Conservation (phyloP, 768 basidiomycete genomes). For the Termitomyces sp. region DNA sequence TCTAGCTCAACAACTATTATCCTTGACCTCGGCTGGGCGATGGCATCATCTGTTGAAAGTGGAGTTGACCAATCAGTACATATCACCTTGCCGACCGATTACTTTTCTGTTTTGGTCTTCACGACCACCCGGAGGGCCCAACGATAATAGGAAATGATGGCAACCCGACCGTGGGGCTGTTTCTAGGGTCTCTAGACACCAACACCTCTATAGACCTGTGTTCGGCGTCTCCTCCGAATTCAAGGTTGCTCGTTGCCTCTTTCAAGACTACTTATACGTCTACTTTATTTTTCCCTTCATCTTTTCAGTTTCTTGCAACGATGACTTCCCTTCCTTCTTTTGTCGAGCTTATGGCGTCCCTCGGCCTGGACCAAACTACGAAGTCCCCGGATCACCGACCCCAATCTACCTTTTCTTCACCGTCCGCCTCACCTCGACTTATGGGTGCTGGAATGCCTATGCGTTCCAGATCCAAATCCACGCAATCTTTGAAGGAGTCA, state of each 20-base stretch:
- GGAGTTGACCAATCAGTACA: constrained; percentile 21
- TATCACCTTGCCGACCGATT: constrained; percentile 64
- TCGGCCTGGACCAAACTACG: constrained; percentile 57
- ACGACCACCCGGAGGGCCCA: constrained; percentile 27
- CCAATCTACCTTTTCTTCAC: constrained; percentile 41
- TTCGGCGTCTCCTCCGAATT: constrained; percentile 16
- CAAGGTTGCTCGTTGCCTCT: constrained; percentile 31
- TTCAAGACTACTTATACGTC: constrained; percentile 19
- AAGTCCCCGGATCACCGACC: constrained; percentile 30
- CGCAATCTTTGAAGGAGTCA: constrained; percentile 39
- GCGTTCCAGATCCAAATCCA: constrained; percentile 40
- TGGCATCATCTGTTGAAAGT: constrained; percentile 13
- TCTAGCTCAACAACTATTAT: neutral
- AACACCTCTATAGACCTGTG: constrained; percentile 34
- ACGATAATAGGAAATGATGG: constrained; percentile 44
- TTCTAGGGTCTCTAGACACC: constrained; percentile 38
- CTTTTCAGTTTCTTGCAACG: constrained; percentile 22
- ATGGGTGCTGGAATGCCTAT: constrained; percentile 27
- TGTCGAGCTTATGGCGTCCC: constrained; percentile 80
- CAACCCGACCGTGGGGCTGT: constrained; percentile 57
- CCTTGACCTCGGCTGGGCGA: constrained; percentile 2
- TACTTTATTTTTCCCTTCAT: constrained; percentile 30
- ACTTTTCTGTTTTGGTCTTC: constrained; percentile 37
- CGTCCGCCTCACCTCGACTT: constrained; percentile 34
- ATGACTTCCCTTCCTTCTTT: constrained; percentile 84